A percentile compares a stretch with the other conserved stretches of the same genome.
phyloP scores from a whole-genome alignment of 2,329 filamentous ascomycete species.

The Colletotrichum navitas region DNA sequence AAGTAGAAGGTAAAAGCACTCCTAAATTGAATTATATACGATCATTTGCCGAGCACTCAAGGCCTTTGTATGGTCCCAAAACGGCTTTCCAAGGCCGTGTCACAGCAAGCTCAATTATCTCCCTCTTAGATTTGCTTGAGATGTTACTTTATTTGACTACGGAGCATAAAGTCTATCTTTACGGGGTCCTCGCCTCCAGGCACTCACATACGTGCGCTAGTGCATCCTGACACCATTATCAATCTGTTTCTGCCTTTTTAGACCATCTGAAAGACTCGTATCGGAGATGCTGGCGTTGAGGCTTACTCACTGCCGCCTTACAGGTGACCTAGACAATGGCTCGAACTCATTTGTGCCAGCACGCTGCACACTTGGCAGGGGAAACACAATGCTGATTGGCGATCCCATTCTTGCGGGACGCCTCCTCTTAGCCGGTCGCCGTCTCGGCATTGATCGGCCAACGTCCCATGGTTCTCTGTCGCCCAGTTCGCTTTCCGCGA shows the following conservation, averaged over 20 bases:
- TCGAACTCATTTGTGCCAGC: constrained; percentile 29
- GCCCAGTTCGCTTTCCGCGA: constrained; percentile 33
- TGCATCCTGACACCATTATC: neutral
- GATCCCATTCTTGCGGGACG: constrained; percentile 29
- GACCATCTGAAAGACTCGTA: neutral
- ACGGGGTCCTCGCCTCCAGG: neutral
- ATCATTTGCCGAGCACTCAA: neutral
- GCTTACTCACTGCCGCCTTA: neutral
- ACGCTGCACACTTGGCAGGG: constrained; percentile 34
- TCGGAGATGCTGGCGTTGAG: neutral
- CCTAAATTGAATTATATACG: neutral
- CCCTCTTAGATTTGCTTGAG: neutral
- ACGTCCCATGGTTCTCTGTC: constrained; percentile 21
- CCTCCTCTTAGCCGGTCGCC: constrained; percentile 25
- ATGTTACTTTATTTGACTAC: neutral
- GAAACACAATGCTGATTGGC: constrained; percentile 38
- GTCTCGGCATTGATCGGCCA: constrained; percentile 9
- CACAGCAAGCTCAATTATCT: neutral
- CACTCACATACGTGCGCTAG: neutral
- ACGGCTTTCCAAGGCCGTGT: neutral
- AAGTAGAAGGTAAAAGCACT: neutral
- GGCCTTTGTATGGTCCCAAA: neutral
- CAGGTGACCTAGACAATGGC: constrained; percentile 27
- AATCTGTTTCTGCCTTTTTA: neutral
- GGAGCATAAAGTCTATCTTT: neutral